Evolutionary conservation across 176 grass and related monocot species (phyloP).

Genomic region (Stipa capillata): DNA sequence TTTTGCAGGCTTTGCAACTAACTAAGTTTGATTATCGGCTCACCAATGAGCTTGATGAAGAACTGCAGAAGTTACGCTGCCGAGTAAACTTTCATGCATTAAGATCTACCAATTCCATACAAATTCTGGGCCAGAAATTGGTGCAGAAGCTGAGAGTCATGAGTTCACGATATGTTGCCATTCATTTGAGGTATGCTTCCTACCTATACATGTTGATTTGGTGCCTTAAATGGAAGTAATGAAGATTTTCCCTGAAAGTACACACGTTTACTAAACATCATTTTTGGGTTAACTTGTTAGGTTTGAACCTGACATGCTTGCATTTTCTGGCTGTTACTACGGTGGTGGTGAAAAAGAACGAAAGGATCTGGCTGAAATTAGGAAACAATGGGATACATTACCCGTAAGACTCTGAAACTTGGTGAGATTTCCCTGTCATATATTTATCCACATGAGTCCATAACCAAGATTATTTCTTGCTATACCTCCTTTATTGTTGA

Average conservation of each 20-base stretch:
- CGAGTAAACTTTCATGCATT: slow-evolving; percentile 87
- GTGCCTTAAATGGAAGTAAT: not conserved
- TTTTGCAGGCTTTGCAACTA: slow-evolving; percentile 81
- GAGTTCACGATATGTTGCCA: slow-evolving; percentile 56
- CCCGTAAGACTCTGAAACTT: slow-evolving; percentile 64
- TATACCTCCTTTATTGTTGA: not conserved
- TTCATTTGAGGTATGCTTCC: slow-evolving; percentile 76
- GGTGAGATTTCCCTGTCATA: slow-evolving; percentile 6
- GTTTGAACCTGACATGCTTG: slow-evolving; percentile 99
- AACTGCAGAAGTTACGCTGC: slow-evolving; percentile 85
- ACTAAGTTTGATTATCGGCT: slow-evolving; percentile 98
- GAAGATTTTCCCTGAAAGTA: not conserved
- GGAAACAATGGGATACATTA: slow-evolving; percentile 93
- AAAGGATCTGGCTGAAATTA: slow-evolving; percentile 76
- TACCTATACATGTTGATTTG: no score
- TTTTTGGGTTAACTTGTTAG: slow-evolving; percentile 29
- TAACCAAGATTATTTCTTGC: not conserved
- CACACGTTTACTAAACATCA: not conserved
- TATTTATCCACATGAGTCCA: not conserved
- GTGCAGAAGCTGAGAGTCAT: slow-evolving; percentile 64
- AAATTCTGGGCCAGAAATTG: slow-evolving; percentile 57
- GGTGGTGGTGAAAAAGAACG: slow-evolving; percentile 92
- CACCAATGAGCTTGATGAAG: slow-evolving; percentile 67
- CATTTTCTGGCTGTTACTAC: slow-evolving; percentile 97
- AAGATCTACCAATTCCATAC: slow-evolving; percentile 66